Evolutionary conservation across 352 stramenopile genomes (phyloP), one percentile per base, ranked within the genome.

Genomic region (Pythium pectinolyticum): DNA sequence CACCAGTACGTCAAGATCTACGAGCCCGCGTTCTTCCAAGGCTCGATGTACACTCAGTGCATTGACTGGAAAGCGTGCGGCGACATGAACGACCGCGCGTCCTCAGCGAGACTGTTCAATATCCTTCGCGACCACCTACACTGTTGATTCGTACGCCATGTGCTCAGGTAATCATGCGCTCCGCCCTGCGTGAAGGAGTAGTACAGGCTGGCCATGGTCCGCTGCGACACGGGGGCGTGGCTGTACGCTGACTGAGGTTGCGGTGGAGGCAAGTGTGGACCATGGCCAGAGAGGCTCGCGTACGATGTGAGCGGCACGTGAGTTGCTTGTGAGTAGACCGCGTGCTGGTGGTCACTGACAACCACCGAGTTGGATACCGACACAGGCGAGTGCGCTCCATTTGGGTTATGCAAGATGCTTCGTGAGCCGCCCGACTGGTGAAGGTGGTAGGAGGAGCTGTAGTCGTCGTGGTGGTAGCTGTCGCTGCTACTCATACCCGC

Each of bases 291-390:
- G 40, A 67, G 50, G 27, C 27, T 67, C 1, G 60, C 61, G 47
- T 67, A 67, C 25, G 61, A 67, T 25, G 61, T 67, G 15, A 67
- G 46, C 12, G 61, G 61, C 34, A 67, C 61, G 46, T 67, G 61
- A 8, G 61, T 67, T 27, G 61, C 52, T 37, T 56, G 51, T 15
- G 61, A 50, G 46, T 62, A 58, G n/a, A 41, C n/a, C 43, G 52
- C 48, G 52, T 61, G 43, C 27, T 67, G 46, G 34, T 58, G 48
- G 39, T 20, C 49, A 22, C 19, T 40, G 32, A 63, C 51, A 8
- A 56, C 28, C 28, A 39, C 31, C 39, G 51, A 28, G 53, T 57
- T 67, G 20, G 61, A 34, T n/a, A 69, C 61, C 7, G 54, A 69
- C 25, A 58, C 61, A 15, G 54, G 53, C 31, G 54, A 69, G 40